phyloP scores from a whole-genome alignment of 768 basidiomycete species.

The Hortiboletus flavorubellus region DNA sequence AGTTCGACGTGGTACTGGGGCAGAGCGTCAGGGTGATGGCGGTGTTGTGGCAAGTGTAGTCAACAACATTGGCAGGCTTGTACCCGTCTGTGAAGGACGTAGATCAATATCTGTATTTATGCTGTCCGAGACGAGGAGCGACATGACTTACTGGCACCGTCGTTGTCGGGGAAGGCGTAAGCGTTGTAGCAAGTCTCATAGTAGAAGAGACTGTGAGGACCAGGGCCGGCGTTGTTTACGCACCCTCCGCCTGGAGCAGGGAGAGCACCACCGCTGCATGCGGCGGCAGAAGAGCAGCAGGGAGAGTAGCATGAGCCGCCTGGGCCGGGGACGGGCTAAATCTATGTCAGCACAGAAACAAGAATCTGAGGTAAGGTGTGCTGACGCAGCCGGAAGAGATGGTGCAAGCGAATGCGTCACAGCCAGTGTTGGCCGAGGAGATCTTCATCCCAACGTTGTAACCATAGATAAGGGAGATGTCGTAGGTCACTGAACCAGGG shows the following conservation, averaged over 20 bases:
- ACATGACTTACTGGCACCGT: conserved; percentile 23
- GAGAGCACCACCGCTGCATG: conserved; percentile 29
- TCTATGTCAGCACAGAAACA: background rate
- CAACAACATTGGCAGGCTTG: conserved; percentile 29
- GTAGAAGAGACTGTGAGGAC: conserved; percentile 31
- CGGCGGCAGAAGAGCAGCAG: conserved; percentile 28
- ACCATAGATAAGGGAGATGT: conserved; percentile 34
- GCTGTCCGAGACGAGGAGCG: background rate
- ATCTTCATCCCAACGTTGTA: conserved; percentile 36
- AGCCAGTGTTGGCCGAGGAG: conserved; percentile 23
- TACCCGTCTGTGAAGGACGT: conserved; percentile 17
- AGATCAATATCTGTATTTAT: background rate
- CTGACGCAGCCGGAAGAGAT: conserved; percentile 32
- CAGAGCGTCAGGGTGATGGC: conserved; percentile 31
- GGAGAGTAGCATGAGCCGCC: conserved; percentile 25
- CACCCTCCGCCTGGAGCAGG: conserved; percentile 29
- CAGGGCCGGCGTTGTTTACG: conserved; percentile 25
- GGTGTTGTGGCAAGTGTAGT: conserved; percentile 26
- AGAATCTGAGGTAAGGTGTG: background rate
- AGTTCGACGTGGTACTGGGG: conserved; percentile 22
- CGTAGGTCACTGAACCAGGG: conserved; percentile 29
- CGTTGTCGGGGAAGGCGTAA: conserved; percentile 34
- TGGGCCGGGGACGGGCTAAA: conserved; percentile 30
- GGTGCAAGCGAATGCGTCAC: conserved; percentile 32
- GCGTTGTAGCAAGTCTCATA: conserved; percentile 27